A percentile compares a stretch with the other conserved stretches of the same genome.
These are phyloP conservation scores for Seiridium cupressi DNA, from an alignment of 2,329 filamentous ascomycete species.

Conservation along the genomic window DNA sequence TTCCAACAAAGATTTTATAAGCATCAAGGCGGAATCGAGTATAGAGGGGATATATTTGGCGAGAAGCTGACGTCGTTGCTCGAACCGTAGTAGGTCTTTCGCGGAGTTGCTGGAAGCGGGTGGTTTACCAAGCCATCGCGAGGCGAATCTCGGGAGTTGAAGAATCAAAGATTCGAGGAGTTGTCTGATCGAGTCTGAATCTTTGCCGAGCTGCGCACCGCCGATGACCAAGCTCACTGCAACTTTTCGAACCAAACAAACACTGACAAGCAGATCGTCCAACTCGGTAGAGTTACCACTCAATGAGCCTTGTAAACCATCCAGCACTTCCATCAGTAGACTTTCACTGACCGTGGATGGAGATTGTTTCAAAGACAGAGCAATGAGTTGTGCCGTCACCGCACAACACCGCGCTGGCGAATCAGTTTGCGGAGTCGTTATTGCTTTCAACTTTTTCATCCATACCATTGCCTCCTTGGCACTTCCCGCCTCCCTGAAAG, in stretches of 20 bases:
- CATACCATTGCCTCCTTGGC: constrained; percentile 54
- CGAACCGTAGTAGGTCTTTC: constrained; percentile 60
- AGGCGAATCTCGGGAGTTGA: constrained; percentile 57
- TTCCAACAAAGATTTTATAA: constrained; percentile 52
- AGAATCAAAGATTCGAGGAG: constrained; percentile 57
- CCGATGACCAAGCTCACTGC: constrained; percentile 46
- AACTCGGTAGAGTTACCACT: constrained; percentile 59
- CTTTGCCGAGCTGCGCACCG: constrained; percentile 12
- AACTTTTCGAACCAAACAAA: constrained; percentile 54
- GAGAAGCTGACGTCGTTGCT: constrained; percentile 55
- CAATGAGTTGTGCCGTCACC: constrained; percentile 52
- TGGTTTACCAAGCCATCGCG: constrained; percentile 60
- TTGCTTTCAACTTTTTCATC: constrained; percentile 44
- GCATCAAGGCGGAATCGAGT: constrained; percentile 59
- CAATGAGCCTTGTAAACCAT: constrained; percentile 56
- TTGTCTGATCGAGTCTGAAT: constrained; percentile 16
- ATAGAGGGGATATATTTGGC: constrained; percentile 52
- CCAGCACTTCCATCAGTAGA: constrained; percentile 47
- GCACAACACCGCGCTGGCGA: constrained; percentile 51
- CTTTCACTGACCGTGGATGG: constrained; percentile 34
- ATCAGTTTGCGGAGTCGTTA: constrained; percentile 36
- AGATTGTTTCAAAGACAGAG: constrained; percentile 49
- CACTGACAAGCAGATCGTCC: constrained; percentile 57
- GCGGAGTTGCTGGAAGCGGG: constrained; percentile 49
- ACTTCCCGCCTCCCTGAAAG: constrained; percentile 43